Conservation (phyloP, 768 basidiomycete species). For the Strobilomyces echinocephalus region DNA sequence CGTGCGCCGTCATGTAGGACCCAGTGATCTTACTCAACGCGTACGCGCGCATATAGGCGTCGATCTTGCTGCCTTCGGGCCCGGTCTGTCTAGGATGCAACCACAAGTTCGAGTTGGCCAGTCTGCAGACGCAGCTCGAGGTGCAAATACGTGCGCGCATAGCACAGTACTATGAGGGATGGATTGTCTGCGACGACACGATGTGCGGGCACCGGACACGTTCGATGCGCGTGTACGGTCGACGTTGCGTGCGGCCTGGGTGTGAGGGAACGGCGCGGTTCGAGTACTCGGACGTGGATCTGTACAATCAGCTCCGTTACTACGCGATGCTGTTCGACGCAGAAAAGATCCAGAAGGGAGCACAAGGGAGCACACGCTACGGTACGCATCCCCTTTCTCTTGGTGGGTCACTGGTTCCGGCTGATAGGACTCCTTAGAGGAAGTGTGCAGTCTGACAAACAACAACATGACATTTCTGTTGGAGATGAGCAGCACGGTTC, state of each 20-base stretch:
- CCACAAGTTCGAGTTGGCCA: conserved; percentile 46
- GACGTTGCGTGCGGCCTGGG: conserved; percentile 57
- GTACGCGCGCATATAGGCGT: conserved; percentile 42
- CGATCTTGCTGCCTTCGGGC: conserved; percentile 61
- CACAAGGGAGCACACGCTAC: conserved; percentile 41
- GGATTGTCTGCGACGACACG: conserved; percentile 82
- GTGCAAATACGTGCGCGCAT: conserved; percentile 77
- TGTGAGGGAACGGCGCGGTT: conserved; percentile 12
- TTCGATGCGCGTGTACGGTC: conserved; percentile 90
- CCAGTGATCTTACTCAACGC: neutral
- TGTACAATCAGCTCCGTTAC: conserved; percentile 90
- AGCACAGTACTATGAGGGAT: conserved; percentile 80
- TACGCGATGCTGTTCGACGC: conserved; percentile 74
- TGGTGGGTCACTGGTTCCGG: neutral
- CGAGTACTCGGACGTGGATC: conserved; percentile 76
- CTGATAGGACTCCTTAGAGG: conserved; percentile 12
- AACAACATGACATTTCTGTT: conserved; percentile 51
- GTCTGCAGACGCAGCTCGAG: conserved; percentile 82
- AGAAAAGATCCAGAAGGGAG: conserved; percentile 53
- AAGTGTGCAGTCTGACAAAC: conserved; percentile 44
- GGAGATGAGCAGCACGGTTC: conserved; percentile 52
- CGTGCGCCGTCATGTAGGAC: neutral
- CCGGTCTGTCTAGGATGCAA: conserved; percentile 68
- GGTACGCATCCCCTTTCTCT: conserved; percentile 26
- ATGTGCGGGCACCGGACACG: conserved; percentile 83